Evolutionary conservation across 331 rosid genomes (phyloP).

Genomic region (Spiraea crenata): DNA sequence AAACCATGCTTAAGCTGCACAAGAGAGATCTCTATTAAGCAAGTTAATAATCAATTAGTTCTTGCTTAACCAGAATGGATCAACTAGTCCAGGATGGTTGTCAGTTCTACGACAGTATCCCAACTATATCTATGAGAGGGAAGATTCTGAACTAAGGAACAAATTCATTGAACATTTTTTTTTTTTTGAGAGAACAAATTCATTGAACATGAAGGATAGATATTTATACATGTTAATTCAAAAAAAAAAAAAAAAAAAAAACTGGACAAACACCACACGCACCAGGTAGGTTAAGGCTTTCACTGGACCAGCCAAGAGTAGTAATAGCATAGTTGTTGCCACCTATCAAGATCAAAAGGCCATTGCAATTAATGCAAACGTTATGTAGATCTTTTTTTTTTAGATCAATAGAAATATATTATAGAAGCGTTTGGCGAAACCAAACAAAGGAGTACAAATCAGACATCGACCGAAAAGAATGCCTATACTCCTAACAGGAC

Average conservation of each 20-base stretch:
- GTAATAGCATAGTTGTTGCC: constrained; percentile 77
- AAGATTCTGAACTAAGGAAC: constrained; percentile 2
- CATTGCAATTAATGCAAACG: constrained; percentile 8
- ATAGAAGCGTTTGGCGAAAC: too few species aligned
- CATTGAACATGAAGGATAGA: neutral
- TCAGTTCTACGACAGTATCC: neutral
- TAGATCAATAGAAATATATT: too few species aligned
- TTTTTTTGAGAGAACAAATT: too few species aligned
- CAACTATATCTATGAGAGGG: too few species aligned
- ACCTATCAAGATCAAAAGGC: constrained; percentile 51
- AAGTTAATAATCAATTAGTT: constrained; percentile 21
- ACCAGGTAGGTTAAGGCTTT: constrained; percentile 91
- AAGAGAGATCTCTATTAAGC: constrained; percentile 33
- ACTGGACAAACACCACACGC: constrained; percentile 37
- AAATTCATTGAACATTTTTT: too few species aligned
- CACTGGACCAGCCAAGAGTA: constrained; percentile 87
- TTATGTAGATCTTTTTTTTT: neutral
- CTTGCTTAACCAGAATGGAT: neutral
- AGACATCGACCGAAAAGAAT: too few species aligned
- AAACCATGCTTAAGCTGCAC: constrained; percentile 95
- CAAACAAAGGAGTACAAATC: too few species aligned
- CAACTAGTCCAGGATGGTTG: neutral
- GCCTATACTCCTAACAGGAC: too few species aligned
- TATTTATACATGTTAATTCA: neutral
- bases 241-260: constrained; percentile 14